phyloP scores from a whole-genome alignment of 495 filamentous ascomycete species.

The Xeromyces bisporus region DNA sequence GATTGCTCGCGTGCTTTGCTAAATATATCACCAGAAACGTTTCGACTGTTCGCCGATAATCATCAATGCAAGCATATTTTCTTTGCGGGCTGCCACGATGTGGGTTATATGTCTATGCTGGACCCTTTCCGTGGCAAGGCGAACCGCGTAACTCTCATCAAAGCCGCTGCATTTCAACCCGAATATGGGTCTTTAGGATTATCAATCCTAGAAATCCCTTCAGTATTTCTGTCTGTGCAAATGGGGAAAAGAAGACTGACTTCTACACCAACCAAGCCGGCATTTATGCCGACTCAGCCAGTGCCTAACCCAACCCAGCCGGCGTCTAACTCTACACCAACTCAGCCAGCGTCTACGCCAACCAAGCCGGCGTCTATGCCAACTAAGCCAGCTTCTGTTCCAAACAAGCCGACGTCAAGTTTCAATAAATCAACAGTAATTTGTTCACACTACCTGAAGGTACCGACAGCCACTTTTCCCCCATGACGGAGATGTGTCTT shows the following conservation, averaged over 20 bases:
- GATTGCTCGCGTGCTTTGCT: slow-evolving; percentile 1
- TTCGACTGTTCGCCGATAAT: slow-evolving; percentile 40
- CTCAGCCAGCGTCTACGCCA: slow-evolving; percentile 4
- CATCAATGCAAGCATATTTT: slow-evolving; percentile 51
- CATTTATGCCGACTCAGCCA: too few species aligned
- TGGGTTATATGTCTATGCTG: slow-evolving; percentile 38
- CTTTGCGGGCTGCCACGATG: slow-evolving; percentile 47
- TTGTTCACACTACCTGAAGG: slow-evolving; percentile 27
- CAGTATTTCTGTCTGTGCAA: slow-evolving; percentile 25
- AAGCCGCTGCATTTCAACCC: slow-evolving; percentile 20
- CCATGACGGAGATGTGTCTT: too few species aligned
- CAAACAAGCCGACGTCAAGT: slow-evolving; percentile 5
- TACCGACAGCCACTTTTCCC: too few species aligned
- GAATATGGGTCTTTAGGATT: slow-evolving; percentile 22
- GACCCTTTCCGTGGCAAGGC: slow-evolving; percentile 30
- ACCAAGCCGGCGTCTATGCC: too few species aligned
- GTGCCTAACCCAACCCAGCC: too few species aligned
- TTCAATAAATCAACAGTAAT: slow-evolving; percentile 9
- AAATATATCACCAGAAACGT: slow-evolving; percentile 24
- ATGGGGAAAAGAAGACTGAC: slow-evolving; percentile 8
- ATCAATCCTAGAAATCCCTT: slow-evolving; percentile 25
- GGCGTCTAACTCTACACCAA: slow-evolving; percentile 5
- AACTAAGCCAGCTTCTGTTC: too few species aligned
- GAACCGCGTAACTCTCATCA: slow-evolving; percentile 37
- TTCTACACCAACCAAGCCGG: slow-evolving; percentile 3